Base-by-base conservation (phyloP, 2,329 filamentous ascomycete species). In the Leptosphaerulina australis region DNA sequence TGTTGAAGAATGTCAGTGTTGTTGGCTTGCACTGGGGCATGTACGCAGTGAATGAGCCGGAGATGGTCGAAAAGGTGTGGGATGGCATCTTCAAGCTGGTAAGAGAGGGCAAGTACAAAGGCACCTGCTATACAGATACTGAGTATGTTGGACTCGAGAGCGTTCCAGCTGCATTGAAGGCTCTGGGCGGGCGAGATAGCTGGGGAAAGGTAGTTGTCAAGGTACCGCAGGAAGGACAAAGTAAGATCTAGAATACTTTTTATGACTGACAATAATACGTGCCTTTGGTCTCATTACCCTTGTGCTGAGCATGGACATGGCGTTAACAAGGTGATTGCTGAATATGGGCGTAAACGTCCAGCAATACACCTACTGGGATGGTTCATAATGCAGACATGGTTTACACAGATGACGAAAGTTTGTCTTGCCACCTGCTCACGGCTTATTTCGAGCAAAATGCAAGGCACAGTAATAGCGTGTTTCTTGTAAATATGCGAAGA, bases 181-280 rank as follows among this genome's bases (percentile, higher is more conserved):
- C 88, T 2, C 75, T 97, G 46, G 92, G 90, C 1, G 84, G 84
- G 1, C 80, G 93, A 52, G 89, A 88, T 40, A 96, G 91, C 1
- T 97, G 93, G 93, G 93, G 93, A 0, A 97, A 97, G 80, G 93
- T 97, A 0, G 90, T 97, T 1, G 87, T 97, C 15, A 90, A 90
- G 74, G 79, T 97, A 31, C 86, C 88, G 1, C 88, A 91, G 46
- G 68, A 72, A 10, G 67, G 67, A 2, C 61, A 61, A 25, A 73
- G 70, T 30, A 74, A 72, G 61, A 69, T 74, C 7, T 73, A 58
- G 50, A 38, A 11, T 30, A 17, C 20, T 10, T 10, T 8, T 12
- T n/a, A n/a, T n/a, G n/a, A n/a, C n/a, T n/a, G n/a, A n/a, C n/a
- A n/a, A n/a, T n/a, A n/a, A n/a, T n/a, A n/a, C n/a, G n/a, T n/a